Percentiles rank a stretch among this genome's conserved stretches.
phyloP scores from a whole-genome alignment of 1,139 yeast species.

The Scheffersomyces parashehatae region DNA sequence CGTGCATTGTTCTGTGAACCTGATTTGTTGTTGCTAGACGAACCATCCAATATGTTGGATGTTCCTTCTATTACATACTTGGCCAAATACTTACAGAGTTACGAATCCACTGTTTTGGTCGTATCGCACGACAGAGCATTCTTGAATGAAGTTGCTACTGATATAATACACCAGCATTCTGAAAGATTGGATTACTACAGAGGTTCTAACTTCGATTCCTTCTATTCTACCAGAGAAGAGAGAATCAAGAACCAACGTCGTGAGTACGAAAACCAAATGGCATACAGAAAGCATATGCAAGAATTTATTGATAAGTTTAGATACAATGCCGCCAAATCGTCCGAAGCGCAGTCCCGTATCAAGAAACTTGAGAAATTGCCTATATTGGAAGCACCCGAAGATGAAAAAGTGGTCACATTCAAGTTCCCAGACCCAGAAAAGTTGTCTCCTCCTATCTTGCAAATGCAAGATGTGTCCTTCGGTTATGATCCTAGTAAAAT shows the following conservation, averaged over 20 bases:
- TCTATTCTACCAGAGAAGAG: slow-evolving; percentile 92
- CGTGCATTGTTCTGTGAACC: slow-evolving; percentile 98
- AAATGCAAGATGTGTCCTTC: slow-evolving; percentile 81
- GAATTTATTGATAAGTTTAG: slow-evolving; percentile 93
- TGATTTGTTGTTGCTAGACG: slow-evolving; percentile 87
- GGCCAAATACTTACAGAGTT: slow-evolving; percentile 84
- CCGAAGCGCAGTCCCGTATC: slow-evolving; percentile 97
- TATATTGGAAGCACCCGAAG: slow-evolving; percentile 89
- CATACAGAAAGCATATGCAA: slow-evolving; percentile 89
- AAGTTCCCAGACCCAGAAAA: slow-evolving; percentile 94
- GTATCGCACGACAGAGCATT: slow-evolving; percentile 98
- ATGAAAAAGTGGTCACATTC: slow-evolving; percentile 81
- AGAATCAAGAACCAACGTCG: slow-evolving; percentile 89
- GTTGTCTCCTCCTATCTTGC: slow-evolving; percentile 91
- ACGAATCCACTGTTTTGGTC: slow-evolving; percentile 88
- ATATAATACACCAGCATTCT: slow-evolving; percentile 94
- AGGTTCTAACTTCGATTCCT: slow-evolving; percentile 90
- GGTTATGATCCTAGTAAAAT: slow-evolving; percentile 73
- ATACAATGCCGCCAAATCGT: slow-evolving; percentile 95
- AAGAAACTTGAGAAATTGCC: slow-evolving; percentile 95
- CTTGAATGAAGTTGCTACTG: slow-evolving; percentile 96
- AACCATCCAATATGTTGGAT: slow-evolving; percentile 99
- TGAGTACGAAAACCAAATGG: slow-evolving; percentile 97
- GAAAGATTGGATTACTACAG: slow-evolving; percentile 95
- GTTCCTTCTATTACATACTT: slow-evolving; percentile 95